phyloP scores from a whole-genome alignment of 225 moss, liverwort and hornwort species.

The Pseudoscleropodium purum region DNA sequence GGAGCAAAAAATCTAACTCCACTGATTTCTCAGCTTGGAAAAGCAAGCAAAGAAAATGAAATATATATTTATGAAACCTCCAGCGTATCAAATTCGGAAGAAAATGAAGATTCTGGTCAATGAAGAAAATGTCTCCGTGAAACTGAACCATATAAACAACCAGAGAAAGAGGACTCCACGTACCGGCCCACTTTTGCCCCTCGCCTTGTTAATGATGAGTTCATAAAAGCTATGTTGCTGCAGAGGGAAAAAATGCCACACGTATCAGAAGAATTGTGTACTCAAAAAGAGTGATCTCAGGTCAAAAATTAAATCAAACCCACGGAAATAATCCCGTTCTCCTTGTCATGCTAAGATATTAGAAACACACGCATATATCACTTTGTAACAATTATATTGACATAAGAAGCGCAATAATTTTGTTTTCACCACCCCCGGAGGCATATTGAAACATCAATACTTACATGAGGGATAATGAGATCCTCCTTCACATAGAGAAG shows the following conservation, averaged over 20 bases:
- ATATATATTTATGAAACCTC: neutral
- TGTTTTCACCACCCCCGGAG: neutral
- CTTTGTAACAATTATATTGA: neutral
- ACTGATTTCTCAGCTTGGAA: neutral
- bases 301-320: neutral
- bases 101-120: neutral
- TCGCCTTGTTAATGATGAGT: constrained; percentile 85
- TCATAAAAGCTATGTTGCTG: constrained; percentile 99
- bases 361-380: neutral
- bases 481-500: constrained; percentile 98
- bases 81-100: neutral
- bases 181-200: constrained; percentile 96
- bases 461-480: constrained; percentile 95
- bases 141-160: neutral
- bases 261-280: neutral
- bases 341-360: neutral
- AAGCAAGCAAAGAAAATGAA: neutral
- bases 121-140: neutral
- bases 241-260: neutral
- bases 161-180: neutral
- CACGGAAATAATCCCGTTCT: neutral
- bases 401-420: neutral
- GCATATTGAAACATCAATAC: neutral
- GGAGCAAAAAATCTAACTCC: neutral
- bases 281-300: neutral